These are phyloP conservation scores for Flaveria sonorensis DNA, from an alignment of 129 eudicot genomes.

Conservation along the genomic window DNA sequence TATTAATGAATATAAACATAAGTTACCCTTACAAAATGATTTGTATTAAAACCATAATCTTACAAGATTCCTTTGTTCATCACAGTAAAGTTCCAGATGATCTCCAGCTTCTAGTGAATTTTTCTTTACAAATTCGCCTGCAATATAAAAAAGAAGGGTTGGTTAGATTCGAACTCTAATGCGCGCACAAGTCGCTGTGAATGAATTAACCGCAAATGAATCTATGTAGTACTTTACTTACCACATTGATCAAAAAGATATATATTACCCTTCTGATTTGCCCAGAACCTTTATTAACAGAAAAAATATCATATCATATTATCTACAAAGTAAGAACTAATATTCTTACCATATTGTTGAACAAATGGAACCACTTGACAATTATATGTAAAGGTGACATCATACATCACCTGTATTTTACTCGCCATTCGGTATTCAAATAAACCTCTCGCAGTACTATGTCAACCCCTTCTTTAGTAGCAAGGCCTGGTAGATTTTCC, in stretches of 20 bases:
- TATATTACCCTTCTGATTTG: slow-evolving; percentile 29
- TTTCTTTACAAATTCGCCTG: slow-evolving; percentile 25
- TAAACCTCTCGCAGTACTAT: slow-evolving; percentile 22
- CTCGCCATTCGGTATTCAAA: slow-evolving; percentile 21
- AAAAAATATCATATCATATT: neutral
- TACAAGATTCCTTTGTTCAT: slow-evolving; percentile 29
- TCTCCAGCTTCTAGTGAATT: slow-evolving; percentile 24
- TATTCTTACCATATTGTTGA: slow-evolving; percentile 2
- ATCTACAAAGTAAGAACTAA: neutral
- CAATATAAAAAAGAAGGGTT: neutral
- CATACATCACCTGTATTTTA: slow-evolving; percentile 24
- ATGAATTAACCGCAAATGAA: neutral
- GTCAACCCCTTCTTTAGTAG: slow-evolving; percentile 23
- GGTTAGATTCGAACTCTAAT: neutral
- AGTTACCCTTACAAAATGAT: neutral
- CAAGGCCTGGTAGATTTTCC: slow-evolving; percentile 33
- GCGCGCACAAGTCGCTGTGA: too few relatives aligned
- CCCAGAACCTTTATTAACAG: slow-evolving; percentile 30
- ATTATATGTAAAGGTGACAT: neutral
- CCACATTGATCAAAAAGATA: slow-evolving; percentile 33
- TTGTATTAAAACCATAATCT: neutral
- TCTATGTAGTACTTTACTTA: slow-evolving; percentile 9
- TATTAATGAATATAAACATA: neutral
- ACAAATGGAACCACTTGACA: neutral
- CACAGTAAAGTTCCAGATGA: slow-evolving; percentile 27